Base-by-base conservation (phyloP, 768 basidiomycete genomes). In the Thelephora ganbajun region DNA sequence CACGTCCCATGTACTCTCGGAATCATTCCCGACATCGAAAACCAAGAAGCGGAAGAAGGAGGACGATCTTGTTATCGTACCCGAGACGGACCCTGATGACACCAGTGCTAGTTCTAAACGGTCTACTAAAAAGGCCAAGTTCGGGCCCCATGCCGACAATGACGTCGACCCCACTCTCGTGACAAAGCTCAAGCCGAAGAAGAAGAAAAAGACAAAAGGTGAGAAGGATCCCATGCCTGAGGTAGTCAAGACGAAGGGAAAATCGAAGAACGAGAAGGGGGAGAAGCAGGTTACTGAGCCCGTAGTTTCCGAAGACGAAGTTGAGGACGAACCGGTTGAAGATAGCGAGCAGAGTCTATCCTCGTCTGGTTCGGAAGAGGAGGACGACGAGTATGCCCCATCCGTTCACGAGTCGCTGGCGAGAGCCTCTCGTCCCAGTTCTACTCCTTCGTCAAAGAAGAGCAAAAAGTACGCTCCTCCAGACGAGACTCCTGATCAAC, bases 401-500 rank as follows among this genome's bases (percentile, higher is more conserved):
- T 66, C 78, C n/a, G 69, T 80, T n/a, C 84, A 89, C 52, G 83
- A 86, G 58, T 74, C 77, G 2, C 45, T 81, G 1, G 54, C 53
- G 42, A 61, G 62, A 50, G 53, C 52, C 45, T 54, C 50, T 12
- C 63, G 62, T 7, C 48, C 54, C 34, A 69, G 14, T 16, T 9
- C 39, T n/a, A 39, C 37, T 22, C 1, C 39, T 41, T 16, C 18
- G 14, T 18, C 18, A 2, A n/a, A 41, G 33, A 50, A 47, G 44
- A 70, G 64, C 37, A 51, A 56, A 13, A 83, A 79, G 51, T 72
- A 69, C 54, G 68, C 71, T 1, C 87, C 85, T 0, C 52, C 64
- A 20, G 79, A 76, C 47, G 93, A 97, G 63, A 85, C 85, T 0
- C 60, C 74, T 14, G 79, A 77, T 48, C 77, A 74, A 51, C 74